Evolutionary conservation across 139 green algal species (phyloP).

Genomic region (Marvania coccoides): DNA sequence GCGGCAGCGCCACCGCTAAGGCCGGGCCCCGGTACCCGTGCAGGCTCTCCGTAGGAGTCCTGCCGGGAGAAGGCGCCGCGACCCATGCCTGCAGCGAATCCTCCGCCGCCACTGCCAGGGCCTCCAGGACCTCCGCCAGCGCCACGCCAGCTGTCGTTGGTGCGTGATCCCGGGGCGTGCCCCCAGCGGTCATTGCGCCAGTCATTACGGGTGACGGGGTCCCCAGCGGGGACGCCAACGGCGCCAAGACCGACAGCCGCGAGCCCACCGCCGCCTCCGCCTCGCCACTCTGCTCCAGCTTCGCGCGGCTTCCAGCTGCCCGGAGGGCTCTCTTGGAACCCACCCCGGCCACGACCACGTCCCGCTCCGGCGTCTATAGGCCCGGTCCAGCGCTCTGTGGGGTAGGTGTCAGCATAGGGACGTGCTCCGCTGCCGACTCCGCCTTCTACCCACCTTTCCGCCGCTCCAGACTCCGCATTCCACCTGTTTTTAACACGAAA

Average conservation of each 20-base stretch:
- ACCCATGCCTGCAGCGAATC: background rate
- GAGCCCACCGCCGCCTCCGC: background rate
- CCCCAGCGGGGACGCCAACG: no score
- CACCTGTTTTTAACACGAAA: no score
- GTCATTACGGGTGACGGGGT: background rate
- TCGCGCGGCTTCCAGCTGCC: constrained; percentile 15
- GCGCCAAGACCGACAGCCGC: no score
- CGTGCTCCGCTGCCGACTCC: no score
- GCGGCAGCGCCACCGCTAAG: background rate
- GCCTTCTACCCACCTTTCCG: no score
- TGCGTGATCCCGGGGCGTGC: background rate
- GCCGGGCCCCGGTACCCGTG: background rate
- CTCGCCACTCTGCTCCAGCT: background rate
- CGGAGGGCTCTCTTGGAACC: background rate
- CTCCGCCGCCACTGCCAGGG: background rate
- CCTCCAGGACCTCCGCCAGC: constrained; percentile 19
- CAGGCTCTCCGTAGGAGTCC: background rate
- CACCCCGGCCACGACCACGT: background rate
- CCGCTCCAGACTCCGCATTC: no score
- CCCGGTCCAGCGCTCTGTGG: no score
- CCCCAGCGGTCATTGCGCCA: constrained; percentile 28
- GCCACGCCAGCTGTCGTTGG: constrained; percentile 11
- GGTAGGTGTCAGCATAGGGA: no score
- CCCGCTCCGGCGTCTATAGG: no score
- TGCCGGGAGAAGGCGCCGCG: background rate